Conservation (phyloP, 768 basidiomycete species). For the Coprinopsis strossmayeri region DNA sequence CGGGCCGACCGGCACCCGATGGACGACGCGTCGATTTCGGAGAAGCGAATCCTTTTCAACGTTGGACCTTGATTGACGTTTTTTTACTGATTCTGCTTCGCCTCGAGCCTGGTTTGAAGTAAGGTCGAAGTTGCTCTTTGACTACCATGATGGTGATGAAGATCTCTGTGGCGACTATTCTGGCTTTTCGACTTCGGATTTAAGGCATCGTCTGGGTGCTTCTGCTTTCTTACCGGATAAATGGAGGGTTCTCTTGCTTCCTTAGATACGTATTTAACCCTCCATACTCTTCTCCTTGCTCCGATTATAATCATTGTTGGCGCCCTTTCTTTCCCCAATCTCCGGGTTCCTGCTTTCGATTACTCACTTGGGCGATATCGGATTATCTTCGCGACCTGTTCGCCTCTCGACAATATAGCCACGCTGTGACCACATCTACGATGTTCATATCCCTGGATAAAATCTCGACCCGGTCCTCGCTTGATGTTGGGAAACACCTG, state of each 20-base stretch:
- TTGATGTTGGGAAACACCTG: conserved; percentile 26
- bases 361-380: too few species aligned
- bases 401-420: too few species aligned
- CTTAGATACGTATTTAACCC: background rate
- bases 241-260: background rate
- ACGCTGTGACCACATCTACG: conserved; percentile 11
- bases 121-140: background rate
- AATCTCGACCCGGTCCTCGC: conserved; percentile 15
- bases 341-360: too few species aligned
- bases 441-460: conserved; percentile 18
- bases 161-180: background rate
- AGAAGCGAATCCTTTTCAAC: background rate
- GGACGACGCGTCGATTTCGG: background rate
- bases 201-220: background rate
- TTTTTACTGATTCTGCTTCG: background rate
- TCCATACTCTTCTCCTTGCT: background rate
- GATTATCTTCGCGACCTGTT: too few species aligned
- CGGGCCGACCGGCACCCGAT: too few species aligned
- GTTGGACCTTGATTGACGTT: background rate
- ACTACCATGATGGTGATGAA: background rate
- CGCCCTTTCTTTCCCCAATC: conserved; percentile 11
- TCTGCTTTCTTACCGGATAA: background rate
- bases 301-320: background rate
- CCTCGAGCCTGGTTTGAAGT: background rate
- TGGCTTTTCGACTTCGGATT: background rate